Conservation (phyloP, 2,329 filamentous ascomycete species). For the Colletotrichum sp. region DNA sequence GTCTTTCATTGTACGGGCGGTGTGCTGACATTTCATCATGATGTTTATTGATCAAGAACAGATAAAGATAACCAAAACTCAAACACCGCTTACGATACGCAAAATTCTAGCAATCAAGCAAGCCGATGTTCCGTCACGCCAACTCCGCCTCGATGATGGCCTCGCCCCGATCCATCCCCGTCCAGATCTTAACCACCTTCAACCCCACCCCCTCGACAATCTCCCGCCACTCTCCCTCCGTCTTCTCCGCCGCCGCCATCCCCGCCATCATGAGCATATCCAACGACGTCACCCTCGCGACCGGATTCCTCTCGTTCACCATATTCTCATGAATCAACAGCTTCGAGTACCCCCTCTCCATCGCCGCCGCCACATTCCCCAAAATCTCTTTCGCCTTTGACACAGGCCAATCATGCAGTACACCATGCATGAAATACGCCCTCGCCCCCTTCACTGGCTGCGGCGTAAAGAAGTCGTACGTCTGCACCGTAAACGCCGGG, state of each 20-base stretch:
- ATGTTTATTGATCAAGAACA: neutral
- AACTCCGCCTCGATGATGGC: constrained; percentile 32
- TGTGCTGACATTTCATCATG: neutral
- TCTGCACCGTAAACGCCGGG: constrained; percentile 29
- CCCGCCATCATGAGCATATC: constrained; percentile 40
- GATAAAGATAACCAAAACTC: neutral
- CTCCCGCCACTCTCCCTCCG: constrained; percentile 32
- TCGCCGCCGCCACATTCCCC: neutral
- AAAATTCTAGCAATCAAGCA: neutral
- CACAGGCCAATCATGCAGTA: constrained; percentile 30
- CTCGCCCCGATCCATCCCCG: constrained; percentile 28
- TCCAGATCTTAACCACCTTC: constrained; percentile 35
- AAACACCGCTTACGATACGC: neutral
- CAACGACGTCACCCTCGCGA: constrained; percentile 31
- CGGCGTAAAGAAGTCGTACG: constrained; percentile 42
- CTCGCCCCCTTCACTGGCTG: constrained; percentile 44
- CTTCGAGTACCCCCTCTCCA: constrained; percentile 37
- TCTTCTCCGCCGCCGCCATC: constrained; percentile 34
- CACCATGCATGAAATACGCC: constrained; percentile 28
- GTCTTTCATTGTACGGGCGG: neutral
- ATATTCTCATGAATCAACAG: constrained; percentile 41
- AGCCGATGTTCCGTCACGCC: neutral
- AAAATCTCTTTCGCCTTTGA: constrained; percentile 23
- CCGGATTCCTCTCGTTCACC: constrained; percentile 31
- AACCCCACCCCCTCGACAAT: constrained; percentile 29